Evolutionary conservation across 78 protist species (phyloP).

Genomic region (Ministeria vibrans): DNA sequence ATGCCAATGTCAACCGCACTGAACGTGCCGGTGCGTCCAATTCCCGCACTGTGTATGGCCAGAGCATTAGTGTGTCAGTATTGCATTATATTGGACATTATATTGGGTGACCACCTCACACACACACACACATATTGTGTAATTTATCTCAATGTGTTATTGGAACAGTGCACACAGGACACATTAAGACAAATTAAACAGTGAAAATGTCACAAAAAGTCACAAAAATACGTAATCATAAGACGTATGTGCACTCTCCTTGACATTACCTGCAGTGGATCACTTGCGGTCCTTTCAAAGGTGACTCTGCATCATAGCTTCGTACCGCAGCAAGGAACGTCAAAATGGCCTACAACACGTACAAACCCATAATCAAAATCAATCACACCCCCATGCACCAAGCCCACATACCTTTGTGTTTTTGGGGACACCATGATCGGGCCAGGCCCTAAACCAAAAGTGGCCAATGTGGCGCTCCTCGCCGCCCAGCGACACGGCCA

Average conservation of each 20-base stretch:
- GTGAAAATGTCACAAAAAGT: too few species aligned
- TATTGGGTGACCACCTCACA: not conserved
- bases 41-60: too few species aligned
- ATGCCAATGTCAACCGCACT: not conserved
- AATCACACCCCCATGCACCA: not conserved
- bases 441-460: conserved; percentile 60
- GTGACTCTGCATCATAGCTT: not conserved
- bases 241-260: too few species aligned
- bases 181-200: not conserved
- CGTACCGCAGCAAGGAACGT: not conserved
- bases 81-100: conserved; percentile 27
- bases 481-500: not conserved
- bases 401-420: too few species aligned
- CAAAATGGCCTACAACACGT: not conserved
- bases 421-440: conserved; percentile 45
- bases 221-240: too few species aligned
- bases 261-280: not conserved
- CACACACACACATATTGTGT: not conserved
- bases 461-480: not conserved
- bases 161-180: not conserved
- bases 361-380: not conserved
- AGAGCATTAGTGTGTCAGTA: too few species aligned
- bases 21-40: conserved; percentile 43
- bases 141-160: not conserved
- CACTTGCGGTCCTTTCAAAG: not conserved